phyloP scores from a whole-genome alignment of 176 grass and related monocot species.

The Secale cereale region DNA sequence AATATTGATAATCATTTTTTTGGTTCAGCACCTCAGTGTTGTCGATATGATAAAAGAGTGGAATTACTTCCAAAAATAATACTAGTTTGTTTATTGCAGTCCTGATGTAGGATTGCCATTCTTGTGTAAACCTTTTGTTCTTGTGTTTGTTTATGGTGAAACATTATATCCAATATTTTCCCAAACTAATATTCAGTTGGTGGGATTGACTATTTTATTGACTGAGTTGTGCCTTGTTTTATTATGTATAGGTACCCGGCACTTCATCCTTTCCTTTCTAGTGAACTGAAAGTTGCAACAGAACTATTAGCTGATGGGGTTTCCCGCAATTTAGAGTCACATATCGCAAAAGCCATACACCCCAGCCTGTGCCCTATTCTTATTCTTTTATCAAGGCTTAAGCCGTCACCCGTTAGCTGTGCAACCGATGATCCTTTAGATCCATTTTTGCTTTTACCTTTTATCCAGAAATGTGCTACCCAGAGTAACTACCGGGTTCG shows the following conservation, averaged over 20 bases:
- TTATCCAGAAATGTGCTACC: conserved; percentile 86
- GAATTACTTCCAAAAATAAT: conserved; percentile 1
- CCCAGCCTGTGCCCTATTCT: conserved; percentile 96
- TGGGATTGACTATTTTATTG: conserved; percentile 6
- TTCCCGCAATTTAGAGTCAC: conserved; percentile 51
- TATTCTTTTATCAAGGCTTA: conserved; percentile 90
- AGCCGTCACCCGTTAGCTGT: conserved; percentile 75
- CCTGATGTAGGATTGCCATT: neutral
- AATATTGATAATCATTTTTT: neutral
- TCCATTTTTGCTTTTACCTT: conserved; percentile 84
- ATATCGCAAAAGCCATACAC: conserved; percentile 83
- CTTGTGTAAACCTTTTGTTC: neutral
- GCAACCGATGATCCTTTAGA: conserved; percentile 78
- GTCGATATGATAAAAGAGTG: conserved; percentile 12
- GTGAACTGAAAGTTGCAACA: conserved; percentile 75
- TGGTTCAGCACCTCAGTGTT: neutral
- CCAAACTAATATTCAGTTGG: neutral
- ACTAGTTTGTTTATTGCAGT: neutral
- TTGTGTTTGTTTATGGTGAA: conserved; percentile 18
- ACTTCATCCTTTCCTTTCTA: conserved; percentile 85
- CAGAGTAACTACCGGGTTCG: conserved; percentile 87
- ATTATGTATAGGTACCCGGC: conserved; percentile 83
- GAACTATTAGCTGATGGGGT: conserved; percentile 50
- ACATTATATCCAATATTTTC: conserved; percentile 14
- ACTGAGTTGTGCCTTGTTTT: conserved; percentile 17